Conservation (phyloP, 805 yeast genomes). For the Wickerhamomyces bovis region DNA sequence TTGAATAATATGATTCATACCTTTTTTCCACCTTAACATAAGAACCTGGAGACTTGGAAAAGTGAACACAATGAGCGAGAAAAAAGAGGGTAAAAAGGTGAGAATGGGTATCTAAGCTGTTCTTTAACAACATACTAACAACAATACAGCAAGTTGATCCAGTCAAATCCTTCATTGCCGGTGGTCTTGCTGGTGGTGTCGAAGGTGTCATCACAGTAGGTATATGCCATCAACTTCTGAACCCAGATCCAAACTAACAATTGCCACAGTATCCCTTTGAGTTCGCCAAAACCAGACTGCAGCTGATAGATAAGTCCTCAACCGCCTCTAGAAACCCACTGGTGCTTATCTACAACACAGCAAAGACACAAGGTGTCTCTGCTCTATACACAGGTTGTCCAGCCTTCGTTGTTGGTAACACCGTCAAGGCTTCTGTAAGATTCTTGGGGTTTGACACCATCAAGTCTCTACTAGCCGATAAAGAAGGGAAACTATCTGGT, state of each 20-base stretch:
- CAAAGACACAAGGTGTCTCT: constrained; percentile 69
- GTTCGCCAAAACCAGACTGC: constrained; percentile 91
- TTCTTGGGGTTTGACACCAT: constrained; percentile 90
- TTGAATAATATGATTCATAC: neutral
- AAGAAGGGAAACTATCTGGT: constrained; percentile 81
- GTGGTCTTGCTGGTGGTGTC: constrained; percentile 94
- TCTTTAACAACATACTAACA: constrained; percentile 3
- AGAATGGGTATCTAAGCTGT: neutral
- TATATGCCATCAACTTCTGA: neutral
- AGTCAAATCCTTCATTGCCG: constrained; percentile 80
- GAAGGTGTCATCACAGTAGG: constrained; percentile 74
- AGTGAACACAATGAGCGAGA: neutral
- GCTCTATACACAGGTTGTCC: constrained; percentile 93
- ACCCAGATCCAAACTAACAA: neutral
- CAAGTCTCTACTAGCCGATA: constrained; percentile 70
- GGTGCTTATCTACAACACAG: constrained; percentile 67
- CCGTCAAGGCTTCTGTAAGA: constrained; percentile 93
- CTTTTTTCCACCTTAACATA: neutral
- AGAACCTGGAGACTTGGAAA: neutral
- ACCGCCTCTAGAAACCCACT: constrained; percentile 78
- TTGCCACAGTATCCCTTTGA: constrained; percentile 72
- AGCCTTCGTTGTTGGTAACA: constrained; percentile 92
- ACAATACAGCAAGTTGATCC: constrained; percentile 48
- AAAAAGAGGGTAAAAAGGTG: neutral
- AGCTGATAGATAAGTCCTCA: constrained; percentile 62